These are phyloP conservation scores for Saccharomyces hybrid DNA, from an alignment of 1,139 yeast genomes.

Conservation along the genomic window DNA sequence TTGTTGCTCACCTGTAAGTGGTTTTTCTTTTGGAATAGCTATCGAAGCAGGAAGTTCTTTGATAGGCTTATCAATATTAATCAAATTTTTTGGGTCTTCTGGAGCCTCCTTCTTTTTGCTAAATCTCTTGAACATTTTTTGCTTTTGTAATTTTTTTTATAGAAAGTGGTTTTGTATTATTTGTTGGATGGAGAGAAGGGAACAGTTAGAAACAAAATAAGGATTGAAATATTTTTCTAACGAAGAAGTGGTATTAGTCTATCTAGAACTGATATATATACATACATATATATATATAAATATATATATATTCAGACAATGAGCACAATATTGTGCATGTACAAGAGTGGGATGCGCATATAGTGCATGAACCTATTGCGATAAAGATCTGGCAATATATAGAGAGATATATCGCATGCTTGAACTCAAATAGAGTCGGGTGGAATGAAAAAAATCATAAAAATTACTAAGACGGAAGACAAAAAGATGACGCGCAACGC, in stretches of 20 bases:
- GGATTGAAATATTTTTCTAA: not conserved
- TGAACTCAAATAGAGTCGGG: not conserved
- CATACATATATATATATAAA: not conserved
- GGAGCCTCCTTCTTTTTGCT: slow-evolving; percentile 27
- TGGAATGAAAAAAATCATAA: not conserved
- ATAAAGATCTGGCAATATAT: not conserved
- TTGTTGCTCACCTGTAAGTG: slow-evolving; percentile 47
- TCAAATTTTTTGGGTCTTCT: slow-evolving; percentile 17
- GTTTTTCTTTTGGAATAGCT: slow-evolving; percentile 43
- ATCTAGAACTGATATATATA: not conserved
- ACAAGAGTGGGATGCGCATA: not conserved
- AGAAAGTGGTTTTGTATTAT: not conserved
- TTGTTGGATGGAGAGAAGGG: not conserved
- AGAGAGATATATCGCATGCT: not conserved
- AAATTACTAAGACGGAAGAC: not conserved
- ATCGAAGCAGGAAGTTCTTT: slow-evolving; percentile 41
- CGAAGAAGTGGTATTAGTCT: not conserved
- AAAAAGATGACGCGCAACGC: not conserved
- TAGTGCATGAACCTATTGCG: not conserved
- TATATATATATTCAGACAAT: not conserved
- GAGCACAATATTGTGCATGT: not conserved
- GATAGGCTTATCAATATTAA: slow-evolving; percentile 42
- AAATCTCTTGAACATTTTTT: slow-evolving; percentile 19
- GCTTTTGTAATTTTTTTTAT: not conserved
- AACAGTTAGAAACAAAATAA: not conserved